A percentile compares a stretch with the other conserved stretches of the same genome.
phyloP scores from a whole-genome alignment of 805 yeast genomes.

The Priceomyces carsonii region DNA sequence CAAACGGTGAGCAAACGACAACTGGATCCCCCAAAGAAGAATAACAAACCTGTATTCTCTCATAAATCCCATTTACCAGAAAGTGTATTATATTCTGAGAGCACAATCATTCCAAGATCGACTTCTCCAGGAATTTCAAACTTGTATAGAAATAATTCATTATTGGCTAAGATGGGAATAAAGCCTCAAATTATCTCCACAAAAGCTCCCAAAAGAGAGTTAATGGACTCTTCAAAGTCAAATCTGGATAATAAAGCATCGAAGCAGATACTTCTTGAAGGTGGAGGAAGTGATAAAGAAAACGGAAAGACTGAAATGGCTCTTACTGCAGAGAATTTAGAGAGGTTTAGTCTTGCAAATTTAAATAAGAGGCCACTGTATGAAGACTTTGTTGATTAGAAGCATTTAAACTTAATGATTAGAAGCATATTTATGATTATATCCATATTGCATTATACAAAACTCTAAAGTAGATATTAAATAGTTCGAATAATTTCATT shows the following conservation, averaged over 20 bases:
- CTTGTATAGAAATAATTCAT: constrained; percentile 33
- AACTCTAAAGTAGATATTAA: neutral
- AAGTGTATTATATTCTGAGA: constrained; percentile 34
- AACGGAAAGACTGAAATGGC: constrained; percentile 19
- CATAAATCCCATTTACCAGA: constrained; percentile 32
- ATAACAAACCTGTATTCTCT: constrained; percentile 14
- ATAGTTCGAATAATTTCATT: constrained; percentile 1
- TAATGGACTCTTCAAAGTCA: constrained; percentile 10
- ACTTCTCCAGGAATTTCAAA: constrained; percentile 25
- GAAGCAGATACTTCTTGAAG: constrained; percentile 3
- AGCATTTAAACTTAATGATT: too few species aligned
- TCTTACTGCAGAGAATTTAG: constrained; percentile 31
- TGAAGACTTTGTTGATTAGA: constrained; percentile 20
- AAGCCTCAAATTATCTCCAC: constrained; percentile 41
- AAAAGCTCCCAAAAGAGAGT: constrained; percentile 19
- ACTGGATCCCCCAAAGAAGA: constrained; percentile 2
- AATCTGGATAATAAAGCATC: constrained; percentile 2
- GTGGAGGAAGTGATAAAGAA: constrained; percentile 10
- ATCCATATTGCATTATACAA: neutral
- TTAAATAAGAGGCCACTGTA: constrained; percentile 9
- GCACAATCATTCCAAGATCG: constrained; percentile 24
- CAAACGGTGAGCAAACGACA: constrained; percentile 5
- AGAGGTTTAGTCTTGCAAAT: constrained; percentile 21
- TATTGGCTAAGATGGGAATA: constrained; percentile 40
- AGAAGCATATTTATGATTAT: too few species aligned